Evolutionary conservation across 1,139 yeast species (phyloP).

Genomic region (Meyerozyma athensensis): DNA sequence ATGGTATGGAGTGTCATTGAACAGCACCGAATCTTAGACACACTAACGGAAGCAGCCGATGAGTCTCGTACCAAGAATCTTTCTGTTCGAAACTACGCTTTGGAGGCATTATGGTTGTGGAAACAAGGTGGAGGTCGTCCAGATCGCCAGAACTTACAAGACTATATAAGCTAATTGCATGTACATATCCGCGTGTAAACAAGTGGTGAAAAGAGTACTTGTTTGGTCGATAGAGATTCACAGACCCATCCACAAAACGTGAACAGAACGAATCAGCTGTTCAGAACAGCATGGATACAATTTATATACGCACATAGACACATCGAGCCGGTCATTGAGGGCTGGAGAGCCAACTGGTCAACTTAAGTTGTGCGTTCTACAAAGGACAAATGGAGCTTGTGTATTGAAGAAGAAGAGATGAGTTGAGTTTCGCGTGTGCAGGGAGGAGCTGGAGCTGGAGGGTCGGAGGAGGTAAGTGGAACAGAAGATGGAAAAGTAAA

Average conservation of each 20-base stretch:
- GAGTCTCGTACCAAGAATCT: slow-evolving; percentile 62
- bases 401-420: background rate
- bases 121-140: slow-evolving; percentile 57
- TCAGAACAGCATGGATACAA: slow-evolving; percentile 1
- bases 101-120: slow-evolving; percentile 95
- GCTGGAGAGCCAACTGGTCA: slow-evolving; percentile 13
- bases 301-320: slow-evolving; percentile 47
- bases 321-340: slow-evolving; percentile 35
- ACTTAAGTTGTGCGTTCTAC: slow-evolving; percentile 16
- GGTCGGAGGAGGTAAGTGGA: no score
- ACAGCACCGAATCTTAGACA: slow-evolving; percentile 61
- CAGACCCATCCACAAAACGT: slow-evolving; percentile 5
- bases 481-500: no score
- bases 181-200: slow-evolving; percentile 12
- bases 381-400: background rate
- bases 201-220: slow-evolving; percentile 4
- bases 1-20: slow-evolving; percentile 75
- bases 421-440: no score
- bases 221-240: background rate
- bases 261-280: slow-evolving; percentile 4
- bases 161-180: slow-evolving; percentile 13
- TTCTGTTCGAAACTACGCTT: slow-evolving; percentile 79
- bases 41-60: slow-evolving; percentile 69
- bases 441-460: no score
- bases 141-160: slow-evolving; percentile 8